Base-by-base conservation (phyloP, 495 filamentous ascomycete genomes). In the Bacidia gigantensis region DNA sequence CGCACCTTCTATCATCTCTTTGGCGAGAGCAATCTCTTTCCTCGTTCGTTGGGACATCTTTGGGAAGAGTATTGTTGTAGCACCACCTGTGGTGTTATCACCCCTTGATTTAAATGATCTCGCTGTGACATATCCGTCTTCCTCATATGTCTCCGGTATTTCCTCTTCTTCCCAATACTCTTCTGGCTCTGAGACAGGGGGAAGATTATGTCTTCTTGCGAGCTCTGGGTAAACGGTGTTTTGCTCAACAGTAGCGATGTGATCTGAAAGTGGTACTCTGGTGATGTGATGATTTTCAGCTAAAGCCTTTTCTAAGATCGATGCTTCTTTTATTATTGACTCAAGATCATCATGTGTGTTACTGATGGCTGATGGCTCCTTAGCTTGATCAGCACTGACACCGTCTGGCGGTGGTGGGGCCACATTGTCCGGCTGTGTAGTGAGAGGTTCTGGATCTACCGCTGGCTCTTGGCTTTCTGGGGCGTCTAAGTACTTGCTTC, bases 161-260 rank as follows among this genome's bases (percentile, higher is more conserved):
- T 89, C 83, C 14, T 83, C 82, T 25, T 86, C 81, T 21, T 86
- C 83, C 78, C 80, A 86, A 61, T 80, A 86, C 58, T 87, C 81
- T 58, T 87, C 84, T 2, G 75, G 67, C 51, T 86, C 84, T 1
- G 74, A 70, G 11, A 60, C 55, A 39, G 65, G 60, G 5, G 64
- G 56, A 3, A 60, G 55, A 14, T 42, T 54, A 21, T 43, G 49
- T 29, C 51, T 54, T 11, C 20, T 17, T 3, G 23, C 32, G 5
- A 42, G 32, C 22, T 53, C 50, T 18, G 50, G 42, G 18, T 18
- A 38, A 25, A n/a, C 26, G 10, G 14, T 32, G 25, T 17, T n/a
- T 0, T 22, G 41, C 9, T 44, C 5, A 9, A 17, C 9, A 21
- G 17, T 38, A 11, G 47, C 3, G 23, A 35, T n/a, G 18, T 35